phyloP scores from a whole-genome alignment of 352 stramenopile species.

The Phytophthora sansomeana region DNA sequence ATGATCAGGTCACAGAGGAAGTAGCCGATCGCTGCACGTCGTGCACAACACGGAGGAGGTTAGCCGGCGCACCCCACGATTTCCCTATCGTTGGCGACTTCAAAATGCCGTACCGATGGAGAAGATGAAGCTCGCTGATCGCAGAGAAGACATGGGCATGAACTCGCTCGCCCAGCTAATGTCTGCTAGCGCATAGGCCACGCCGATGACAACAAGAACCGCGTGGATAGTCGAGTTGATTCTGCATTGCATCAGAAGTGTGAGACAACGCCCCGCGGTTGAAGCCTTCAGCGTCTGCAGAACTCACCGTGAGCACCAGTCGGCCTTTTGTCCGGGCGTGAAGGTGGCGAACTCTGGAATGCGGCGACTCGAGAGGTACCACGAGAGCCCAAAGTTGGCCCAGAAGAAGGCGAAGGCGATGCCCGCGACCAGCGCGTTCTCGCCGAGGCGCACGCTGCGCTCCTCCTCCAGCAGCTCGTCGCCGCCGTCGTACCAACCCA shows the following conservation, averaged over 20 bases:
- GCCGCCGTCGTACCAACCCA: slow-evolving; percentile 46
- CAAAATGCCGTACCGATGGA: slow-evolving; percentile 61
- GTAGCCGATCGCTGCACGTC: slow-evolving; percentile 73
- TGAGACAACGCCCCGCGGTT: background rate
- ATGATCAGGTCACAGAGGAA: slow-evolving; percentile 85
- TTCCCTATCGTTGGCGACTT: background rate
- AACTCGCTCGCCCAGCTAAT: slow-evolving; percentile 73
- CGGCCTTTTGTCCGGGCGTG: slow-evolving; percentile 70
- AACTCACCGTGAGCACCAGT: slow-evolving; percentile 83
- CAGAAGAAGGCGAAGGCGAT: slow-evolving; percentile 78
- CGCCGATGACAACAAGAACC: slow-evolving; percentile 65
- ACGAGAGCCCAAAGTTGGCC: slow-evolving; percentile 68
- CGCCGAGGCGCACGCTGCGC: slow-evolving; percentile 57
- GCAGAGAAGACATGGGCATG: slow-evolving; percentile 78
- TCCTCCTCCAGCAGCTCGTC: slow-evolving; percentile 67
- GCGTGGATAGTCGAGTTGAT: slow-evolving; percentile 87
- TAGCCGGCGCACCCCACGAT: background rate
- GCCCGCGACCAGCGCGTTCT: slow-evolving; percentile 69
- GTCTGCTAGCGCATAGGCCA: slow-evolving; percentile 66
- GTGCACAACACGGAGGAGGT: slow-evolving; percentile 2
- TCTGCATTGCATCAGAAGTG: slow-evolving; percentile 31
- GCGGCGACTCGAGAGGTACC: slow-evolving; percentile 59
- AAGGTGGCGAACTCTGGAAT: slow-evolving; percentile 73
- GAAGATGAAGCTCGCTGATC: slow-evolving; percentile 81
- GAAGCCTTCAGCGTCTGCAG: background rate